Base-by-base conservation (phyloP, 1,284 basidiomycete genomes). In the Pseudozyma pruni region DNA sequence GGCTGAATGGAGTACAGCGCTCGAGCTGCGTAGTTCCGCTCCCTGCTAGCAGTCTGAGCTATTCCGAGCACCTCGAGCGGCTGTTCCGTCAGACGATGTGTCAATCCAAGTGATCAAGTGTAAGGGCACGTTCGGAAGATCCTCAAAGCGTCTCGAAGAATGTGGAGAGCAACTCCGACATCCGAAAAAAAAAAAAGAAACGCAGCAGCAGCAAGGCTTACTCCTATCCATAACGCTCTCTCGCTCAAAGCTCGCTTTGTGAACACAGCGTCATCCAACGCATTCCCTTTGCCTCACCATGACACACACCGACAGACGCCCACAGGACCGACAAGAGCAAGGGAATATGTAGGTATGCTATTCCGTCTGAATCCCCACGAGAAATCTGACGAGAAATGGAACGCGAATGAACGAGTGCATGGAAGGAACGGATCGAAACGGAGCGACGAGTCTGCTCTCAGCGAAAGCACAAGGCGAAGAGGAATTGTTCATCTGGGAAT, bases 141-240 rank as follows among this genome's bases (percentile, higher is more conserved):
- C 13, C 27, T 11, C 6, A 4, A 29, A 33, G 20, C 47, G 27
- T 25, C 27, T 20, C 1, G 3, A 6, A 38, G 44, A 55, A 45
- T 55, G 53, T 55, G 53, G 44, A 40, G 37, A 47, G 29, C 17
- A 25, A 11, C 25, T 27, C 52, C 43, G 43, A 40, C 17, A 45
- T 35, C 32, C 52, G 32, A 29, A 17, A 41, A 46, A 40, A 22
- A 19, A 16, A 22, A 31, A 16, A 31, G 8, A 14, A 9, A 3
- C 8, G 38, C 19, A 11, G n/a, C 45, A 16, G 45, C 23, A 16
- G 34, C 35, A 38, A 39, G 3, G 17, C 31, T n/a, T n/a, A n/a
- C n/a, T n/a, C n/a, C n/a, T n/a, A n/a, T n/a, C n/a, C n/a, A n/a
- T n/a, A n/a, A n/a, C n/a, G n/a, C n/a, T n/a, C n/a, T n/a, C n/a